Conservation (phyloP, 176 grass and related monocot species). For the Zea luxurians region DNA sequence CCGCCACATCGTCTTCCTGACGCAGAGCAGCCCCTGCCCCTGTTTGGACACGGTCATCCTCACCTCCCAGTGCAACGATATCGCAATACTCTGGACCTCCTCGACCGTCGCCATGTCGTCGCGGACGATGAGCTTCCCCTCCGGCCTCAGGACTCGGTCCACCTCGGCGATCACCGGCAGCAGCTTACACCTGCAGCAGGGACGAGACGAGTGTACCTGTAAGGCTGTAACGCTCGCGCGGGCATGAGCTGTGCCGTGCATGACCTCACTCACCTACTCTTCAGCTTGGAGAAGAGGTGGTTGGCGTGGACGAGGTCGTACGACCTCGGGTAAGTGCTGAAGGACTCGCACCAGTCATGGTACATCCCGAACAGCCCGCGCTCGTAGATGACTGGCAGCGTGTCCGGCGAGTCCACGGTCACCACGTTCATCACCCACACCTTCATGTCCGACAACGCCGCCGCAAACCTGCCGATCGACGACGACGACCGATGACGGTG, state of each 20-base stretch:
- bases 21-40: conserved; percentile 54
- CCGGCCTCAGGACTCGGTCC: conserved; percentile 77
- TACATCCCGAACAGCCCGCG: conserved; percentile 49
- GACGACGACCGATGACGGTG: neutral
- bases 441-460: conserved; percentile 39
- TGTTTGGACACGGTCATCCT: conserved; percentile 55
- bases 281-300: conserved; percentile 50
- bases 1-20: conserved; percentile 67
- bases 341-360: conserved; percentile 64
- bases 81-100: conserved; percentile 51
- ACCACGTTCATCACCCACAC: conserved; percentile 59
- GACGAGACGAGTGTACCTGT: neutral
- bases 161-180: conserved; percentile 65
- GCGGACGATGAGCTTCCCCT: conserved; percentile 66
- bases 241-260: no score
- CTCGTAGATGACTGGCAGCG: conserved; percentile 50
- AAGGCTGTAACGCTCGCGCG: no score
- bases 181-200: conserved; percentile 55
- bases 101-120: conserved; percentile 52
- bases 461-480: conserved; percentile 41
- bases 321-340: conserved; percentile 50
- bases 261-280: conserved; percentile 12
- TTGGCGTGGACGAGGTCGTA: conserved; percentile 52
- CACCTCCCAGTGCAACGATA: conserved; percentile 64
- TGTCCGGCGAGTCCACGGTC: conserved; percentile 46